Evolutionary conservation across 352 stramenopile genomes (phyloP).

Genomic region (Globisporangium viniferum): DNA sequence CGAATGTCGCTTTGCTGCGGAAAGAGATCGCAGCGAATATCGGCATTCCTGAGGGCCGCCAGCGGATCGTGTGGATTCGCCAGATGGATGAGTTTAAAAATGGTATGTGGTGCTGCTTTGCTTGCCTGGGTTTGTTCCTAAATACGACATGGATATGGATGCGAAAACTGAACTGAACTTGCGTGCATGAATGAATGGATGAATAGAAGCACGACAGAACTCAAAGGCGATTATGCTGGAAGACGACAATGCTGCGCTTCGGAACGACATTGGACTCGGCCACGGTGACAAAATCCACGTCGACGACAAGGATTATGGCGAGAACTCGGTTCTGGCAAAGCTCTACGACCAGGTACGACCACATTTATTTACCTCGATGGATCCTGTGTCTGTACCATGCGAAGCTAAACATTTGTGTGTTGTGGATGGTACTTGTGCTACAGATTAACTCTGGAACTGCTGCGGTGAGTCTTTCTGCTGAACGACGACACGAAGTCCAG

Average conservation of each 20-base stretch:
- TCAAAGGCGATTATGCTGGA: slow-evolving; percentile 72
- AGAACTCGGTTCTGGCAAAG: slow-evolving; percentile 77
- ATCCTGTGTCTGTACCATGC: too few species aligned
- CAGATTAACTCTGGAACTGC: slow-evolving; percentile 80
- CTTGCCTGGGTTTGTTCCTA: neutral
- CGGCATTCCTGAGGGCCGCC: slow-evolving; percentile 73
- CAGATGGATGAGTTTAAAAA: slow-evolving; percentile 83
- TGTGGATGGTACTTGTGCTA: too few species aligned
- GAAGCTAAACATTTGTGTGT: too few species aligned
- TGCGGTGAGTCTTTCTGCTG: slow-evolving; percentile 79
- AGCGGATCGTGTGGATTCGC: slow-evolving; percentile 89
- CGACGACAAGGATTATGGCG: slow-evolving; percentile 73
- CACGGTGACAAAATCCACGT: slow-evolving; percentile 90
- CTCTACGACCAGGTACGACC: slow-evolving; percentile 48
- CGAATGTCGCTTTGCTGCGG: slow-evolving; percentile 63
- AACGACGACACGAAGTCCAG: slow-evolving; percentile 86
- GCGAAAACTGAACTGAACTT: neutral
- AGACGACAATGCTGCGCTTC: slow-evolving; percentile 61
- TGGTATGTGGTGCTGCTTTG: slow-evolving; percentile 30
- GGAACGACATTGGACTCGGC: slow-evolving; percentile 77
- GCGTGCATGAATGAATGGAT: neutral
- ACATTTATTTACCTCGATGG: too few species aligned
- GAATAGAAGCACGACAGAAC: slow-evolving; percentile 57
- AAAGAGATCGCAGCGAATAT: slow-evolving; percentile 81
- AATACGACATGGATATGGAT: neutral